These are phyloP conservation scores for Colletotrichum sp. DNA, from an alignment of 2,329 filamentous ascomycete species.

Conservation along the genomic window DNA sequence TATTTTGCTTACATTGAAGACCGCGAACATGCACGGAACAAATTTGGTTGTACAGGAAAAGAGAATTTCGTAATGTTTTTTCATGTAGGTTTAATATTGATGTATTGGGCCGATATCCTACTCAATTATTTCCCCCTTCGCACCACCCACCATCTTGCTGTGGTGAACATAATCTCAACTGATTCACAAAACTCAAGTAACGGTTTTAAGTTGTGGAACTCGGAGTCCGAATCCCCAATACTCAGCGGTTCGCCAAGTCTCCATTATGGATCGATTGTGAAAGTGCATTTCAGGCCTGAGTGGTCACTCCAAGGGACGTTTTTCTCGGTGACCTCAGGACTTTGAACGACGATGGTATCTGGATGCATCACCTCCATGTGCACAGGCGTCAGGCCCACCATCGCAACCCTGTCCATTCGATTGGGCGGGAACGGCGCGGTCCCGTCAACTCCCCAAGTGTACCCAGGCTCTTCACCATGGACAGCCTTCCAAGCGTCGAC, in stretches of 20 bases:
- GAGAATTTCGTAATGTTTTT: neutral
- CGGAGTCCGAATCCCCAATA: rapidly evolving
- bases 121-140: rapidly evolving
- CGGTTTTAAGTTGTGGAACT: too few relatives aligned
- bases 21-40: neutral
- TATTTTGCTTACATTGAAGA: neutral
- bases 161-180: neutral
- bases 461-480: constrained; percentile 31
- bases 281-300: neutral
- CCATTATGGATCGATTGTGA: neutral
- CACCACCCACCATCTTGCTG: neutral
- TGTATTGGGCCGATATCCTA: rapidly evolving
- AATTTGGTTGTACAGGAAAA: rapidly evolving
- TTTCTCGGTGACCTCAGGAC: neutral
- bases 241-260: rapidly evolving
- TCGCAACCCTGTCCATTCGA: constrained; percentile 41
- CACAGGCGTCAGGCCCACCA: constrained; percentile 28
- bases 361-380: constrained; percentile 27
- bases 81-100: neutral
- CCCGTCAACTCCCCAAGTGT: constrained; percentile 42
- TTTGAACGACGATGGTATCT: neutral
- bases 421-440: constrained; percentile 32
- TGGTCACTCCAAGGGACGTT: constrained; percentile 8
- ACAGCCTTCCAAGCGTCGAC: constrained; percentile 38
- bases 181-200: rapidly evolving